Conservation (phyloP, 352 stramenopile genomes). For the Phytophthora rubi region DNA sequence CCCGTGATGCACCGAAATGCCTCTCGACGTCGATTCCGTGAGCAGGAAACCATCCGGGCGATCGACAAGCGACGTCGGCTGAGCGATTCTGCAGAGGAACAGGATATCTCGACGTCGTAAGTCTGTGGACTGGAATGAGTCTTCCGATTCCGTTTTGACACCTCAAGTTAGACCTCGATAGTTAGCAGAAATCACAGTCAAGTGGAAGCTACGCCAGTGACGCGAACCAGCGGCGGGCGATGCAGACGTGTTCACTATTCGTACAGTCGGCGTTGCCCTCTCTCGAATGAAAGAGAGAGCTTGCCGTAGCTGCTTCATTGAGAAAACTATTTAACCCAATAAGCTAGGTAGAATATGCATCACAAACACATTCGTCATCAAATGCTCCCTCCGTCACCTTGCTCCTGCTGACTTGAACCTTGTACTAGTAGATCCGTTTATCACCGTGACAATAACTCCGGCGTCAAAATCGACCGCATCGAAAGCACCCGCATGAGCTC, state of each 20-base stretch:
- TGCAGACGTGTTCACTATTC: constrained; percentile 23
- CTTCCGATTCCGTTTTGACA: constrained; percentile 34
- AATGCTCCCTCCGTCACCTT: constrained; percentile 4
- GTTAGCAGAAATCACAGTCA: constrained; percentile 36
- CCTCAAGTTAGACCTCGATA: constrained; percentile 37
- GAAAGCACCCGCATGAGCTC: constrained; percentile 73
- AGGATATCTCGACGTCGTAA: constrained; percentile 63
- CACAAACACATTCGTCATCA: constrained; percentile 14
- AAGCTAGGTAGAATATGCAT: constrained; percentile 27
- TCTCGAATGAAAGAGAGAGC: constrained; percentile 18
- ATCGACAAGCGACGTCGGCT: constrained; percentile 72
- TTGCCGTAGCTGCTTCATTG: constrained; percentile 31
- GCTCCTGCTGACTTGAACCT: background rate
- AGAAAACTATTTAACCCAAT: constrained; percentile 43
- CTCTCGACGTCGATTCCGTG: constrained; percentile 62
- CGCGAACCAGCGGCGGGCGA: constrained; percentile 12
- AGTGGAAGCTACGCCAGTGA: constrained; percentile 25
- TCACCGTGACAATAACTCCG: constrained; percentile 40
- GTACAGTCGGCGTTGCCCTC: constrained; percentile 19
- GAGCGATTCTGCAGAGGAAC: constrained; percentile 54
- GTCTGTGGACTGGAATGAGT: constrained; percentile 12
- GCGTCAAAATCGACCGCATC: constrained; percentile 54
- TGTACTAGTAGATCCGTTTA: background rate
- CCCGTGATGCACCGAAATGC: constrained; percentile 75
- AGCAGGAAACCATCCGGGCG: constrained; percentile 45